Conservation (phyloP, 176 grass and related monocot species). For the Avena insularis region DNA sequence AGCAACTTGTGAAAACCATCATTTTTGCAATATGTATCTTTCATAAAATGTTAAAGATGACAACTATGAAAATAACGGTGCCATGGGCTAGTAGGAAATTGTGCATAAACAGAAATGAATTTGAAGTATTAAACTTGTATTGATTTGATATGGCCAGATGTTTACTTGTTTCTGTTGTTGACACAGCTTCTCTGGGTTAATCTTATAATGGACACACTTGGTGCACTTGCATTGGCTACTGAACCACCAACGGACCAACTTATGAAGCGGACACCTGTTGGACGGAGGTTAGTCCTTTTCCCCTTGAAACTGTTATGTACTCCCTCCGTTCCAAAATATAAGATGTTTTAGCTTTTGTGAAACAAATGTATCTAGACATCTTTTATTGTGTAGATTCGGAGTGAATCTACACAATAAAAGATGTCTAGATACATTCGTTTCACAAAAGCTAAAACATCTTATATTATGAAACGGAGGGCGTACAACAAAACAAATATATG, state of each 20-base stretch:
- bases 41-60: slow-evolving; percentile 24
- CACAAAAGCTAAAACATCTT: too few relatives aligned
- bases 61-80: slow-evolving; percentile 27
- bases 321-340: too few relatives aligned
- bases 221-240: slow-evolving; percentile 95
- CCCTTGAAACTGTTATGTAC: slow-evolving; percentile 28
- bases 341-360: too few relatives aligned
- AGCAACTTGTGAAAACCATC: neutral
- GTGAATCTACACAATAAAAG: too few relatives aligned
- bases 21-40: neutral
- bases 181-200: slow-evolving; percentile 98
- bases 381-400: too few relatives aligned
- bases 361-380: too few relatives aligned
- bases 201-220: slow-evolving; percentile 99
- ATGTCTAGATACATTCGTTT: too few relatives aligned
- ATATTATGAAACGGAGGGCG: too few relatives aligned
- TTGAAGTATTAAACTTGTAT: slow-evolving; percentile 2
- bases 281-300: slow-evolving; percentile 61
- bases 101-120: slow-evolving; percentile 18
- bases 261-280: slow-evolving; percentile 81
- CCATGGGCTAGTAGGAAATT: neutral
- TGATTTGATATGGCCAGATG: slow-evolving; percentile 9
- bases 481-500: slow-evolving; percentile 26
- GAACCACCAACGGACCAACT: slow-evolving; percentile 91
- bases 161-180: slow-evolving; percentile 38